These are phyloP conservation scores for Aspergillus japonicus DNA, from an alignment of 2,329 filamentous ascomycete species.

Conservation along the genomic window DNA sequence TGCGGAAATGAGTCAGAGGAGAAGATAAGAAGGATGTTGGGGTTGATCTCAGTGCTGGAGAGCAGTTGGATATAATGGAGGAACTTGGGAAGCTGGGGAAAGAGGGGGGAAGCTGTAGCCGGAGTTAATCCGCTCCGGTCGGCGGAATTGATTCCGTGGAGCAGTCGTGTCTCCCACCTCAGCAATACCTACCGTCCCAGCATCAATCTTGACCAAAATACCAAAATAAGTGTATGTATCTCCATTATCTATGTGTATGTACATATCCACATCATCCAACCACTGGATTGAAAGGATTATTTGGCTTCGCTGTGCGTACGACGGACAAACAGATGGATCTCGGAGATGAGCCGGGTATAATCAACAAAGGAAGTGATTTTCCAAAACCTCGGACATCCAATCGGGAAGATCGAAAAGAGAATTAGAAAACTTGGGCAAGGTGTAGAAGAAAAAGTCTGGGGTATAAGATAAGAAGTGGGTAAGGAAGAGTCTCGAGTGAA, in stretches of 20 bases:
- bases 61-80: not conserved
- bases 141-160: not conserved
- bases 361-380: not conserved
- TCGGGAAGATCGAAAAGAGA: not conserved
- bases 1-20: not conserved
- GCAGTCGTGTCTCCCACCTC: no score
- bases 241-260: not conserved
- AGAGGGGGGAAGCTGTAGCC: not conserved
- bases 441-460: not conserved
- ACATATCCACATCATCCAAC: not conserved
- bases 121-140: not conserved
- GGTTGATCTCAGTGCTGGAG: not conserved
- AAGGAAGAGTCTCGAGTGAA: not conserved
- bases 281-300: not conserved
- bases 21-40: not conserved
- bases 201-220: no score
- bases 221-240: not conserved
- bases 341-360: not conserved
- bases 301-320: not conserved
- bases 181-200: no score
- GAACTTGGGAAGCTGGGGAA: not conserved
- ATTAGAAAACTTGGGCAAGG: not conserved
- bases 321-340: not conserved
- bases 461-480: conserved; percentile 1
- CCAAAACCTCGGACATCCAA: not conserved